These are phyloP conservation scores for Mytilinidion resinicola DNA, from an alignment of 495 filamentous ascomycete species.

Conservation along the genomic window DNA sequence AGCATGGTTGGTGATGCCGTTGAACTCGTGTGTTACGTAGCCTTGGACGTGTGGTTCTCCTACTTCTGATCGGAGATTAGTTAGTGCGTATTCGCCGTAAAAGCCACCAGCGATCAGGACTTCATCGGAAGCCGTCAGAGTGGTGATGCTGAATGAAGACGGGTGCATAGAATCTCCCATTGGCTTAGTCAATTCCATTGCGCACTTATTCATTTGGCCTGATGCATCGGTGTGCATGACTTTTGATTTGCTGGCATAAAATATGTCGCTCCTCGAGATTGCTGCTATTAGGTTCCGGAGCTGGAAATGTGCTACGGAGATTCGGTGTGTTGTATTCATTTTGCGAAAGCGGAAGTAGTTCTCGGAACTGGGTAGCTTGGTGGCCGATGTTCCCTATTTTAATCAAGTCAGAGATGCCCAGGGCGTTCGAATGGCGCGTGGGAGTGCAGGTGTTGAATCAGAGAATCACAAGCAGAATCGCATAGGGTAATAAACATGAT, in stretches of 20 bases:
- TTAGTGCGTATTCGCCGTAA: constrained; percentile 70
- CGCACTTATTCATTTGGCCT: constrained; percentile 12
- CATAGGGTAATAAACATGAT: neutral
- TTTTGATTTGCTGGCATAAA: constrained; percentile 58
- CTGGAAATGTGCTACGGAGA: constrained; percentile 77
- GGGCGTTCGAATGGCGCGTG: neutral
- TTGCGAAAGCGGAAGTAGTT: constrained; percentile 64
- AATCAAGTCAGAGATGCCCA: neutral
- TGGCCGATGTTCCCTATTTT: neutral
- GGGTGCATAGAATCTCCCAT: neutral
- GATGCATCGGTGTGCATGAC: constrained; percentile 51
- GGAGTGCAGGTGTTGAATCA: too few relatives aligned
- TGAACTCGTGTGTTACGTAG: constrained; percentile 56
- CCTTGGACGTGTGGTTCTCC: constrained; percentile 49
- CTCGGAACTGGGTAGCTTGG: constrained; percentile 36
- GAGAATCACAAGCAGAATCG: neutral
- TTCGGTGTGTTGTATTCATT: constrained; percentile 60
- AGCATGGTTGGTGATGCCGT: constrained; percentile 84
- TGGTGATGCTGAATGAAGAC: constrained; percentile 53
- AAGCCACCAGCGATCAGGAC: constrained; percentile 77
- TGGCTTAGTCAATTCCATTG: constrained; percentile 52
- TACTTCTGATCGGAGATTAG: constrained; percentile 43
- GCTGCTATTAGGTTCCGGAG: constrained; percentile 76
- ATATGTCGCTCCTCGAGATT: constrained; percentile 65
- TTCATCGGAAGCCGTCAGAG: constrained; percentile 59